These are phyloP conservation scores for Haematococcus lacustris DNA, from an alignment of 139 green algal species.

Conservation along the genomic window DNA sequence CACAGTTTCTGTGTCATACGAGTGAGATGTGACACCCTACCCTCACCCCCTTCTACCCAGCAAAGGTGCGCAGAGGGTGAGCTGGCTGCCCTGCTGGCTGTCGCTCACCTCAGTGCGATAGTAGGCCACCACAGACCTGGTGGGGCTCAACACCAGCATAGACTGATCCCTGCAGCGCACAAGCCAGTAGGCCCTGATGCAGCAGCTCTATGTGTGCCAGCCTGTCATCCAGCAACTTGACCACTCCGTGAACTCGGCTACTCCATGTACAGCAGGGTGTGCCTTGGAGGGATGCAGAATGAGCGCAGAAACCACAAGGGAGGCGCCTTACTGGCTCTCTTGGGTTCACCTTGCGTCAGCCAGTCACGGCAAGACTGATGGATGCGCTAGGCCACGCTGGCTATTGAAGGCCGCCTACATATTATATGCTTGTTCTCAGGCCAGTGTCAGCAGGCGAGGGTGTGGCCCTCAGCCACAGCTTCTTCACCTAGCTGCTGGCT, in stretches of 20 bases:
- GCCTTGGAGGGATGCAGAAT: background rate
- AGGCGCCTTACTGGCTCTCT: background rate
- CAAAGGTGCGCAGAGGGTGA: too few species aligned
- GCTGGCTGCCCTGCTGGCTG: too few species aligned
- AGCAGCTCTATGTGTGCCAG: background rate
- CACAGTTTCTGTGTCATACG: too few species aligned
- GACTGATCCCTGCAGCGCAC: slow-evolving; percentile 13
- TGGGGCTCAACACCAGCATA: slow-evolving; percentile 47
- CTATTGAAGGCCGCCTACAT: too few species aligned
- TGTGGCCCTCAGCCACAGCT: too few species aligned
- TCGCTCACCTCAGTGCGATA: slow-evolving; percentile 4
- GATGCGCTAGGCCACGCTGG: background rate
- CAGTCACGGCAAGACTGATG: background rate
- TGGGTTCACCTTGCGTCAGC: background rate
- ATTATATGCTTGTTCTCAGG: too few species aligned
- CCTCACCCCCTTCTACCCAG: too few species aligned
- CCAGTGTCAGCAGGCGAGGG: too few species aligned
- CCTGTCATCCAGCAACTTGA: background rate
- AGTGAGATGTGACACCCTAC: too few species aligned
- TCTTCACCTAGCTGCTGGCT: too few species aligned
- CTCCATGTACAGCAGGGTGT: background rate
- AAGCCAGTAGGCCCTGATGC: background rate
- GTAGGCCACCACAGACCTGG: slow-evolving; percentile 57
- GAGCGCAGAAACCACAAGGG: background rate
- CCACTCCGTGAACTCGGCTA: background rate